Base-by-base conservation (phyloP, 169 alveolate species). In the Plasmodium sp. region DNA sequence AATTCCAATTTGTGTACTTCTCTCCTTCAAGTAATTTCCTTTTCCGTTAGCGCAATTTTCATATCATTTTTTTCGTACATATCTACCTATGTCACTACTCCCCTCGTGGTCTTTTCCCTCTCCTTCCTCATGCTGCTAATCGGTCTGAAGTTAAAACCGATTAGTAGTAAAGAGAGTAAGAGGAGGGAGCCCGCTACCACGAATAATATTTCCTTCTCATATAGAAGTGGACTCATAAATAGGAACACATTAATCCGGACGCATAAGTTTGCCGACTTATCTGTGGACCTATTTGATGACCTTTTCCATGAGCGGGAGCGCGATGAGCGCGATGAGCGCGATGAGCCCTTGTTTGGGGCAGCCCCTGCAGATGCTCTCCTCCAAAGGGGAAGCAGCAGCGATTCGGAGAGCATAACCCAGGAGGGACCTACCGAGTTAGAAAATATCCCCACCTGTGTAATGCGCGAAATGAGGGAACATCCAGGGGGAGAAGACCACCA, bases 1-100 rank as follows among this genome's bases (percentile, higher is more conserved):
- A 84, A 62, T 71, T 84, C 92, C 27, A 84, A 84, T 84, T 71
- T 84, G n/a, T 84, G 92, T 67, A 84, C 92, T 34, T 67, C 92
- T 34, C 34, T 84, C 9, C 82, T 84, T 5, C 92, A 84, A 84
- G 92, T 84, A 43, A 45, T 84, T n/a, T 67, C 92, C n/a, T 71
- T 84, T 71, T 67, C 74, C 33, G 83, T 84, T 39, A 84, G 92
- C 51, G 92, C 92, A n/a, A 22, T 84, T 31, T 84, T 84, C 71
- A 84, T 84, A 39, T 84, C 92, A 18, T 18, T 84, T 16, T 67
- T 84, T 67, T 84, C 92, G 62, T 84, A 84, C 39, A 72, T 84
- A 84, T 67, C 92, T 41, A 22, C 41, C 22, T 84, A 84, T 84
- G 34, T 27, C 31, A 62, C 54, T 43, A 72, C 73, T 0, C 33